Evolutionary conservation across 805 yeast genomes (phyloP), one percentile per base, ranked within the genome.

Genomic region (Wickerhamomyces mucosus): DNA sequence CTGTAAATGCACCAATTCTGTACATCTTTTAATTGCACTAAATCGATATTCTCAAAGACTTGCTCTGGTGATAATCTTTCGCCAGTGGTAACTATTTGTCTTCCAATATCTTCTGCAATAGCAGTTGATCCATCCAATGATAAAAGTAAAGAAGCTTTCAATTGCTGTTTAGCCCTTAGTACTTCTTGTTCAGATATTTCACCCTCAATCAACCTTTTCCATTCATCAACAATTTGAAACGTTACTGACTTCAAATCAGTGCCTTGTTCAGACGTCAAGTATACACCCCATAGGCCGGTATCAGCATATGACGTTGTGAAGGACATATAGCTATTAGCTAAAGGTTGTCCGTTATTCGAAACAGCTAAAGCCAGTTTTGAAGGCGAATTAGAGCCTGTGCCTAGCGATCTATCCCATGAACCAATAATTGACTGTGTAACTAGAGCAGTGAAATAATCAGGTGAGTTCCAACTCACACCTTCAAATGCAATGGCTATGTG

Each of bases 361-460:
- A 79, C 75, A 18, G 75, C 71, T 30, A 63, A 57, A 1, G 94
- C 84, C 34, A 92, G 65, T 31, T 86, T 85, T 4, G 96, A 80
- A 16, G 96, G 94, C 16, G 88, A 75, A 53, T 81, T 76, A 19
- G 81, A 70, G 22, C 89, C 92, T 9, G 82, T 65, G 21, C 95
- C 95, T 37, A 80, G 61, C 6, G 95, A 78, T 51, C 98, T 75
- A 57, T 92, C 97, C 97, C 97, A 92, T 48, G 86, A 83, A 23
- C 98, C 98, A 27, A 92, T 79, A 36, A 92, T 80, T 9, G 97
- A 96, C 62, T 92, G 96, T 6, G 96, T 94, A 1, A 89, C 95
- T 24, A 94, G 69, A 1, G 95, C 96, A 14, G 94, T 80, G 65
- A 86, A 88, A 61, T 88, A 92, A 55, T 92, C 96, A 9, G 94